Evolutionary conservation across 805 yeast species (phyloP).

Genomic region (Candida montana): DNA sequence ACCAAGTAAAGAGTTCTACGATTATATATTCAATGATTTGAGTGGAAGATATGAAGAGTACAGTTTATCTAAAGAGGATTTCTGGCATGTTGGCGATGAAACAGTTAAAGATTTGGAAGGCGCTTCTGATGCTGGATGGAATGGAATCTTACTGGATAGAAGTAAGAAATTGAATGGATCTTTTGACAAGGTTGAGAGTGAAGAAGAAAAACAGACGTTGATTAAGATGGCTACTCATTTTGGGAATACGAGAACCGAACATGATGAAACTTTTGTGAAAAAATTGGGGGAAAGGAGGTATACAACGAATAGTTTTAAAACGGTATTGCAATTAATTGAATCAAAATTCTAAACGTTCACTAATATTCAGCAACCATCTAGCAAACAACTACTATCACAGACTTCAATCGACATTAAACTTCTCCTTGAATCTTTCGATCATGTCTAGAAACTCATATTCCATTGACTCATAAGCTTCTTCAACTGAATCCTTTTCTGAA

Average conservation of each 20-base stretch:
- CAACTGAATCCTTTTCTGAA: too few species aligned
- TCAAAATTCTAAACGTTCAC: neutral
- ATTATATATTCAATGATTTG: slow-evolving; percentile 29
- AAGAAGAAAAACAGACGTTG: slow-evolving; percentile 10
- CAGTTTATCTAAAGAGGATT: slow-evolving; percentile 15
- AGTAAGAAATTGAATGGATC: slow-evolving; percentile 25
- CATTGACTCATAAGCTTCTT: too few species aligned
- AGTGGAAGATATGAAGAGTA: slow-evolving; percentile 19
- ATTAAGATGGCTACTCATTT: slow-evolving; percentile 11
- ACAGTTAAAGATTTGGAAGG: slow-evolving; percentile 49
- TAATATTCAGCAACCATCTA: too few species aligned
- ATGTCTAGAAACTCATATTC: too few species aligned
- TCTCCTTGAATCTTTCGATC: too few species aligned
- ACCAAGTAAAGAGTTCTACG: slow-evolving; percentile 47
- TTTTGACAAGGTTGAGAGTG: slow-evolving; percentile 7
- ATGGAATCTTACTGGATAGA: slow-evolving; percentile 52
- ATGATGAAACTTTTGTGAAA: neutral
- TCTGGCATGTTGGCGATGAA: slow-evolving; percentile 71
- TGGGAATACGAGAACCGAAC: neutral
- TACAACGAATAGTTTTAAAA: slow-evolving; percentile 1
- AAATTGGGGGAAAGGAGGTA: neutral
- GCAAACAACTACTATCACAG: too few species aligned
- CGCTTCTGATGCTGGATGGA: slow-evolving; percentile 52
- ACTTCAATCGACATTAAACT: too few species aligned
- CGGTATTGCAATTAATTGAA: neutral